These are phyloP conservation scores for Glycine soja DNA, from an alignment of 306 rosid genomes.

Conservation along the genomic window DNA sequence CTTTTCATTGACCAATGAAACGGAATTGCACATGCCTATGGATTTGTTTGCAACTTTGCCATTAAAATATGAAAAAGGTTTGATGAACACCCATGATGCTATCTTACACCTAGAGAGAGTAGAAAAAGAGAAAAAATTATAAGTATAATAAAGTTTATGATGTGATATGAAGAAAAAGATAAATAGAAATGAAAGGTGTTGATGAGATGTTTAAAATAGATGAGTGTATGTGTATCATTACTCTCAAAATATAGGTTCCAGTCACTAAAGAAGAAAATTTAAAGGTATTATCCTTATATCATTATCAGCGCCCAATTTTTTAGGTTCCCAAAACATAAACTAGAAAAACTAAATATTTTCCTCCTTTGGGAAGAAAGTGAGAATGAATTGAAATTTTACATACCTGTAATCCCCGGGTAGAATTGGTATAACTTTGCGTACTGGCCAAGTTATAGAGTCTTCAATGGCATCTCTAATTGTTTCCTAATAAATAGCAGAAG, in stretches of 20 bases:
- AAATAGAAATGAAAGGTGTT: too few relatives aligned
- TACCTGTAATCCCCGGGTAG: conserved; percentile 93
- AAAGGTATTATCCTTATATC: neutral
- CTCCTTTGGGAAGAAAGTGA: neutral
- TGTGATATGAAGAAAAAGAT: too few relatives aligned
- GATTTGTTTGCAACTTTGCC: conserved; percentile 21
- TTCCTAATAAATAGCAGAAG: conserved; percentile 57
- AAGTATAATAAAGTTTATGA: too few relatives aligned
- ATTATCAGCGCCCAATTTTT: neutral
- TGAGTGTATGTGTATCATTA: too few relatives aligned
- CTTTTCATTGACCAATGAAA: neutral
- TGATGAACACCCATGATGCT: too few relatives aligned
- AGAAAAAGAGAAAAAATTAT: too few relatives aligned
- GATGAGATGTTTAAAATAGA: too few relatives aligned
- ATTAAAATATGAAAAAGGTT: neutral
- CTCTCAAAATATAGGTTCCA: neutral
- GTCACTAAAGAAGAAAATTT: conserved; percentile 2
- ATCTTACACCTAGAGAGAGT: too few relatives aligned
- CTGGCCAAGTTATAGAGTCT: conserved; percentile 95
- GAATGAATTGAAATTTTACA: conserved; percentile 27
- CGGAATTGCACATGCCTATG: neutral
- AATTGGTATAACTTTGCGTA: conserved; percentile 77
- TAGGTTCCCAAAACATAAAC: neutral
- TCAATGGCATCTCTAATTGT: conserved; percentile 91
- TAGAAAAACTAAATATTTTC: neutral